Conservation (phyloP, 345 rosid genomes). For the Acer campestre region DNA sequence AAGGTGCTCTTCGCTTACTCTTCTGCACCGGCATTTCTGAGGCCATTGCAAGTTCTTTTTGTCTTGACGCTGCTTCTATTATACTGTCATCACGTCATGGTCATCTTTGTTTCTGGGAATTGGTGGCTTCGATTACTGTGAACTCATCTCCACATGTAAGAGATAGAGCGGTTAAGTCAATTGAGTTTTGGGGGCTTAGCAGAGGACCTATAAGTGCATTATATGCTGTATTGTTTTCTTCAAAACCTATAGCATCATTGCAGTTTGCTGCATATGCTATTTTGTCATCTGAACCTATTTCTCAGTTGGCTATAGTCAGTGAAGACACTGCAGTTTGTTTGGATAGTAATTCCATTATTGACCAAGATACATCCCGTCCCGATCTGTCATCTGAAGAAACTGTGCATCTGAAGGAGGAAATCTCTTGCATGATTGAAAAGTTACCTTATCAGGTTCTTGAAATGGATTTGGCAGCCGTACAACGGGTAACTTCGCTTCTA, state of each 20-base stretch:
- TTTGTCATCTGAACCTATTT: slow-evolving; percentile 81
- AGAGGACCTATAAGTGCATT: slow-evolving; percentile 79
- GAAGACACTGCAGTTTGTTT: slow-evolving; percentile 43
- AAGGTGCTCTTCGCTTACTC: slow-evolving; percentile 83
- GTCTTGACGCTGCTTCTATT: slow-evolving; percentile 65
- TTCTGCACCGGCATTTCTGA: slow-evolving; percentile 89
- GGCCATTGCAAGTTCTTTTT: slow-evolving; percentile 68
- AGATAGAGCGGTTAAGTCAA: slow-evolving; percentile 83
- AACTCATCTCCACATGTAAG: slow-evolving; percentile 62
- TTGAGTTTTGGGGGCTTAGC: slow-evolving; percentile 89
- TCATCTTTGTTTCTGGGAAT: slow-evolving; percentile 72
- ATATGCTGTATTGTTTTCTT: slow-evolving; percentile 78
- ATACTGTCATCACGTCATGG: slow-evolving; percentile 62
- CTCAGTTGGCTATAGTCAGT: slow-evolving; percentile 56
- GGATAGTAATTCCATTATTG: slow-evolving; percentile 38
- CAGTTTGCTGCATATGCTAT: slow-evolving; percentile 84
- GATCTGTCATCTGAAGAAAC: slow-evolving; percentile 59
- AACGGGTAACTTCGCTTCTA: slow-evolving; percentile 60
- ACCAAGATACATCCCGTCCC: slow-evolving; percentile 41
- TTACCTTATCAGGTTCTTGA: slow-evolving; percentile 68
- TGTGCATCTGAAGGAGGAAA: slow-evolving; percentile 63
- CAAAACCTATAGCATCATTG: slow-evolving; percentile 61
- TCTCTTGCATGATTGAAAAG: slow-evolving; percentile 68
- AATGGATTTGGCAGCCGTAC: slow-evolving; percentile 61
- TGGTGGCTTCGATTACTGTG: slow-evolving; percentile 65